A percentile compares a stretch with the other conserved stretches of the same genome.
Evolutionary conservation across 768 basidiomycete genomes (phyloP).

Genomic region (Naganishia onofrii): DNA sequence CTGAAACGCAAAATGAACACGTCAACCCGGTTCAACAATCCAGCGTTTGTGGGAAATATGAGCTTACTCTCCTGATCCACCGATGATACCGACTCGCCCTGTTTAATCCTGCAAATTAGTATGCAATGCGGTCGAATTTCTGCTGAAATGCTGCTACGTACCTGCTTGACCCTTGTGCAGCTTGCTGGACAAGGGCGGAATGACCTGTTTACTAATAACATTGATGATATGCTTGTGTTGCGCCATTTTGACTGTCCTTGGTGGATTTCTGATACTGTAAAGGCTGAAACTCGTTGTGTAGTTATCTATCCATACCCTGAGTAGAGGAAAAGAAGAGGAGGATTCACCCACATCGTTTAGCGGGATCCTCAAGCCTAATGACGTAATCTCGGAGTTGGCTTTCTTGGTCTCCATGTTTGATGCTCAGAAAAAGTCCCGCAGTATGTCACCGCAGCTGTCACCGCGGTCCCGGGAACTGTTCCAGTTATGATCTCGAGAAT

Average conservation of each 20-base stretch:
- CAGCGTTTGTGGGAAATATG: background rate
- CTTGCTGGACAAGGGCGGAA: conserved; percentile 82
- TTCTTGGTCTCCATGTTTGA: too few species aligned
- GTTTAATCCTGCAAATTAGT: conserved; percentile 50
- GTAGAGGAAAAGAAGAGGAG: too few species aligned
- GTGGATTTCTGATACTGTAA: too few species aligned
- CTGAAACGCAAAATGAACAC: conserved; percentile 53
- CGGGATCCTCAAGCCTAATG: too few species aligned
- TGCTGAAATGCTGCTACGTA: conserved; percentile 51
- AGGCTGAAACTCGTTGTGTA: too few species aligned
- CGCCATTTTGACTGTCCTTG: conserved; percentile 4
- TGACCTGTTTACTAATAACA: conserved; percentile 60
- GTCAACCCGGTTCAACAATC: background rate
- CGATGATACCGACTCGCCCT: conserved; percentile 83
- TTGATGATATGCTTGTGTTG: conserved; percentile 33
- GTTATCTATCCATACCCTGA: too few species aligned
- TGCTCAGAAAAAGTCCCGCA: too few species aligned
- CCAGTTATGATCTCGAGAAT: too few species aligned
- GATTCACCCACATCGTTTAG: too few species aligned
- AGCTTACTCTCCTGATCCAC: conserved; percentile 85
- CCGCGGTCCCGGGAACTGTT: too few species aligned
- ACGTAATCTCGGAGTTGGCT: too few species aligned
- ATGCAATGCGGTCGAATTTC: conserved; percentile 38
- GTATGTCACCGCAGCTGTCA: too few species aligned
- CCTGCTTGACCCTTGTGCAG: conserved; percentile 93